phyloP scores from a whole-genome alignment of 192 early-diverging fungal genomes.

The Mortierella antarctica region DNA sequence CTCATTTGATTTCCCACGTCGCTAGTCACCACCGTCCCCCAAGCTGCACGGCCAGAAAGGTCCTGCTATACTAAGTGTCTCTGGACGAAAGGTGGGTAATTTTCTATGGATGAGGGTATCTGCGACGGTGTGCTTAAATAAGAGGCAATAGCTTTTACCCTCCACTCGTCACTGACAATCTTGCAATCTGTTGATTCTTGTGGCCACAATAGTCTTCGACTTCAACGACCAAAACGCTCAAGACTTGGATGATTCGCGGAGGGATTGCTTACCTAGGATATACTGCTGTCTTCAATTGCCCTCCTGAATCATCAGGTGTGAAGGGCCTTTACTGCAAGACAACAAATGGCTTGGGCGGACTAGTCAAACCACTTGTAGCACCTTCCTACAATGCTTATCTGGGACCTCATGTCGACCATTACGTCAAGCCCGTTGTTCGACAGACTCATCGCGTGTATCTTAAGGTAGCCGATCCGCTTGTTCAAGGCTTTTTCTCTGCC shows the following conservation, averaged over 20 bases:
- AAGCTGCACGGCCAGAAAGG: constrained; percentile 46
- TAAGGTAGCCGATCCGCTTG: constrained; percentile 40
- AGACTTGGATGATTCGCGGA: constrained; percentile 49
- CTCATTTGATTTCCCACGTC: background rate
- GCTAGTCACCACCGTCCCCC: constrained; percentile 41
- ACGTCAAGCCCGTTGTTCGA: constrained; percentile 25
- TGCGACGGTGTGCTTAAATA: too few species aligned
- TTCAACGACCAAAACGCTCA: constrained; percentile 21
- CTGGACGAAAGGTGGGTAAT: constrained; percentile 22
- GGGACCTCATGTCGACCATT: constrained; percentile 39
- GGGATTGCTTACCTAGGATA: constrained; percentile 34
- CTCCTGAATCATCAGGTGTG: constrained; percentile 22
- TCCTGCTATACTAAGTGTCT: constrained; percentile 38
- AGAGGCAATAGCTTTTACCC: too few species aligned
- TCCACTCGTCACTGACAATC: background rate
- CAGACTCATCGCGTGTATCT: constrained; percentile 33
- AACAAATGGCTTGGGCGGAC: constrained; percentile 37
- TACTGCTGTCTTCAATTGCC: constrained; percentile 35
- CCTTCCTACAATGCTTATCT: constrained; percentile 38
- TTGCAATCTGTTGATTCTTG: background rate
- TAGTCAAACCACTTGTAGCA: constrained; percentile 32
- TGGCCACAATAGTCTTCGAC: constrained; percentile 4
- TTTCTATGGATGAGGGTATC: background rate
- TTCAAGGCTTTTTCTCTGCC: constrained; percentile 27
- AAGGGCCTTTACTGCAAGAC: constrained; percentile 44